These are phyloP conservation scores for Apiospora aurea DNA, from an alignment of 2,329 filamentous ascomycete species.

Conservation along the genomic window DNA sequence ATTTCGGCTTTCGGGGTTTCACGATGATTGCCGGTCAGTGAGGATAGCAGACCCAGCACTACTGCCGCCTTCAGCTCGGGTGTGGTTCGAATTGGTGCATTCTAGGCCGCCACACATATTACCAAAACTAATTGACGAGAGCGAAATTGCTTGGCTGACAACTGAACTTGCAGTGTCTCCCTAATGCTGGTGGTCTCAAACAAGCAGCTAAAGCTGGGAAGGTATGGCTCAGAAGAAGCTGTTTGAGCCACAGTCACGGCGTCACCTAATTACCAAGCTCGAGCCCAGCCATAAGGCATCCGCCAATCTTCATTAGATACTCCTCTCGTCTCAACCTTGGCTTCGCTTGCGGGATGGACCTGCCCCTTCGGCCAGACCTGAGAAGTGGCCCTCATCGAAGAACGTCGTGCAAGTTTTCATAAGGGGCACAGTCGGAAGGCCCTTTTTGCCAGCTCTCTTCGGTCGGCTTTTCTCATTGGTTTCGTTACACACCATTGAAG, in stretches of 20 bases:
- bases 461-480: not conserved
- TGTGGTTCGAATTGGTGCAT: not conserved
- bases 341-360: not conserved
- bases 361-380: not conserved
- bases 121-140: not conserved
- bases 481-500: not conserved
- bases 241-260: not conserved
- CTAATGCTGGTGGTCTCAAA: not conserved
- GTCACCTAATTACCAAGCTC: not conserved
- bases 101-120: not conserved
- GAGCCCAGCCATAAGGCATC: not conserved
- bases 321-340: not conserved
- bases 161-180: not conserved
- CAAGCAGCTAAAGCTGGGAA: not conserved
- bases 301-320: not conserved
- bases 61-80: not conserved
- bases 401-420: not conserved
- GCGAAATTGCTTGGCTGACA: not conserved
- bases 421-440: not conserved
- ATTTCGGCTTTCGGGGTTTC: not conserved
- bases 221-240: not conserved
- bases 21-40: too few species aligned
- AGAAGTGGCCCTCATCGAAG: not conserved
- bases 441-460: not conserved
- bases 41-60: not conserved